Base-by-base conservation (phyloP, 352 stramenopile species). In the Pythium biforme region DNA sequence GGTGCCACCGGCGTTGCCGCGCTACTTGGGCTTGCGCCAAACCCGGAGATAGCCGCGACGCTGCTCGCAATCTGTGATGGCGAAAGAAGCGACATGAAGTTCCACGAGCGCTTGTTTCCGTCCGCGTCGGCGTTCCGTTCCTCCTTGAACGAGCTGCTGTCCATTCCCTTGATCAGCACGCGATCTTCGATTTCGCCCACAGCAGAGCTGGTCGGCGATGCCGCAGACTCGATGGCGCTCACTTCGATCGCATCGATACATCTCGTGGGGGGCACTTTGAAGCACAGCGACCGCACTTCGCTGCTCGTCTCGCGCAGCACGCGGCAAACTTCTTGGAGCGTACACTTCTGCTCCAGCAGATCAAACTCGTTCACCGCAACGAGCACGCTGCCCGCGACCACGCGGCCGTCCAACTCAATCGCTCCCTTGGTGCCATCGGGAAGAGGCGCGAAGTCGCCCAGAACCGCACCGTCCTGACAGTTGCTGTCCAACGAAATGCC, bases 361-460 rank as follows among this genome's bases (percentile, higher is more conserved):
- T 92, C 67, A 46, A 71, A 59, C 17, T 84, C 70, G 50, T 94
- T 92, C n/a, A 94, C 69, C 3, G 60, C 68, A 12, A 86, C 62
- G 23, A 94, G 68, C 10, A 91, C 65, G 37, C 71, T 82, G 12
- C 83, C 81, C 0, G 64, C 20, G 0, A 63, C 19, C 2, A 92
- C 71, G 2, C 67, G 68, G 0, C 79, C 76, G 43, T 78, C 75
- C 10, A 64, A 19, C 46, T 92, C 81, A 19, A 92, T 62, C 1
- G 70, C 59, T 19, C 83, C 85, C 26, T 73, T 75, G 15, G n/a
- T 23, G 19, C 70, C 69, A 3, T 66, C 54, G 8, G 66, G 59
- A 6, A 86, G 49, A 0, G 57, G 53, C 8, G 69, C 75, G 54
- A 91, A 94, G 31, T 72, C 65, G 22, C 89, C 77, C 19, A 91